Evolutionary conservation across 192 early-diverging fungal genomes (phyloP), one percentile per base, ranked within the genome.

Genomic region (Rhizophagus sp.): DNA sequence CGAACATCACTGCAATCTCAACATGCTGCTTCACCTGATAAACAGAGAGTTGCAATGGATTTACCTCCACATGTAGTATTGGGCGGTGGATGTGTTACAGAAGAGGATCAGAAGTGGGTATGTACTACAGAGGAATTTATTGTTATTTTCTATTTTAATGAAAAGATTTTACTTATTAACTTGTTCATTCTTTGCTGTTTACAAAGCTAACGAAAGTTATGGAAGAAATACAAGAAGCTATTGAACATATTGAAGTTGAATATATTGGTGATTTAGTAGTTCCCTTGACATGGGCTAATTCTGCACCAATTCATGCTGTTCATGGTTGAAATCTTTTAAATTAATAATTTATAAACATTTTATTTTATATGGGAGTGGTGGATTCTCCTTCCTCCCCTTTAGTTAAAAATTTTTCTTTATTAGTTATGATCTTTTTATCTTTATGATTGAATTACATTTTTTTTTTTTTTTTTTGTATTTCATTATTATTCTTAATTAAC

Each of bases 211-310:
- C 36, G 22, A 68, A 78, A 78, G 76, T 64, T 10, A 67, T 52
- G 30, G 64, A 66, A 41, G 76, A 78, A 66, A 50, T 68, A 50
- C 34, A 78, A 1, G 76, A 65, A 47, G 76, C 76, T 49, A 78
- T 78, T 25, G 41, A 78, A 15, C 76, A 78, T 22, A 67, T 78
- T 49, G 63, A 78, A 11, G 30, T 78, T 27, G 57, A 78, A 67
- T 78, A 63, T 66, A 34, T 66, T 8, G 65, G 76, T 78, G 76
- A 78, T 50, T 52, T 78, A 17, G 76, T 78, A 33, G 76, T 78
- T 67, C 64, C 76, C 15, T 68, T 78, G 34, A 78, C 63, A 5
- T 78, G 39, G 64, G 41, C 39, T 13, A 44, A 41, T 17, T 44
- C 73, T 27, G n/a, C 73, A 22, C 73, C 73, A 30, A 47, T 75